A percentile compares a stretch with the other conserved stretches of the same genome.
Evolutionary conservation across 2,329 filamentous ascomycete genomes (phyloP).

Genomic region (Cladobotryum mycophilum): DNA sequence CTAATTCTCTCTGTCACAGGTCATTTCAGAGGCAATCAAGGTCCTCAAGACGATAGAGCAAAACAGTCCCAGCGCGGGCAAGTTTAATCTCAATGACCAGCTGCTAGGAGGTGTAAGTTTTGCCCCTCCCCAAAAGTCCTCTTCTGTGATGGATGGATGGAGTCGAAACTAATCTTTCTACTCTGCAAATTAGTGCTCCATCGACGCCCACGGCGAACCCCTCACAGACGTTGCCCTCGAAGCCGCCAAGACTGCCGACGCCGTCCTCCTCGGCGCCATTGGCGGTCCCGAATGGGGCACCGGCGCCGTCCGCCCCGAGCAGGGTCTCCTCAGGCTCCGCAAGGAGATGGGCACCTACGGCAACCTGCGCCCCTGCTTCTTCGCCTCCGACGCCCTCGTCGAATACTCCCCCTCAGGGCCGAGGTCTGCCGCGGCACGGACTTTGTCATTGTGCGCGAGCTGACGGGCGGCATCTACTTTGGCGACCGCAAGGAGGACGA

Average conservation of each 20-base stretch:
- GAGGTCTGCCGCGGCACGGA: conserved; percentile 80
- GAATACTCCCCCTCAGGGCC: conserved; percentile 78
- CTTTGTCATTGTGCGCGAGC: conserved; percentile 86
- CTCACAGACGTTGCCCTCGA: conserved; percentile 77
- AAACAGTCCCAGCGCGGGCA: conserved; percentile 58
- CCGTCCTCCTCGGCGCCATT: conserved; percentile 86
- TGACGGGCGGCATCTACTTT: conserved; percentile 94
- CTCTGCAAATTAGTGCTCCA: conserved; percentile 61
- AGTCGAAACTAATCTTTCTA: background rate
- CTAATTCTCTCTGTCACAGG: conserved; percentile 34
- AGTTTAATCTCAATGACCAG: conserved; percentile 87
- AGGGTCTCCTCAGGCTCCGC: conserved; percentile 83
- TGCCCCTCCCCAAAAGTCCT: background rate
- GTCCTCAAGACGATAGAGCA: conserved; percentile 76
- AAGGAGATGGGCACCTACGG: conserved; percentile 93
- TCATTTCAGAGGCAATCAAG: conserved; percentile 80
- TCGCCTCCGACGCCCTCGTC: conserved; percentile 80
- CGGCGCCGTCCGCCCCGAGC: conserved; percentile 79
- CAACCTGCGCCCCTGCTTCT: conserved; percentile 94
- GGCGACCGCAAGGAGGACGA: conserved; percentile 70
- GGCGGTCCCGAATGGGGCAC: conserved; percentile 97
- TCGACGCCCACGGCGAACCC: conserved; percentile 71
- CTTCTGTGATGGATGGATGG: background rate
- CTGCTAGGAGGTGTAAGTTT: conserved; percentile 78
- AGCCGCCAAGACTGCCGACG: conserved; percentile 79